A percentile compares a stretch with the other conserved stretches of the same genome.
Evolutionary conservation across 2,329 filamentous ascomycete species (phyloP).

Genomic region (Apiospora marii): DNA sequence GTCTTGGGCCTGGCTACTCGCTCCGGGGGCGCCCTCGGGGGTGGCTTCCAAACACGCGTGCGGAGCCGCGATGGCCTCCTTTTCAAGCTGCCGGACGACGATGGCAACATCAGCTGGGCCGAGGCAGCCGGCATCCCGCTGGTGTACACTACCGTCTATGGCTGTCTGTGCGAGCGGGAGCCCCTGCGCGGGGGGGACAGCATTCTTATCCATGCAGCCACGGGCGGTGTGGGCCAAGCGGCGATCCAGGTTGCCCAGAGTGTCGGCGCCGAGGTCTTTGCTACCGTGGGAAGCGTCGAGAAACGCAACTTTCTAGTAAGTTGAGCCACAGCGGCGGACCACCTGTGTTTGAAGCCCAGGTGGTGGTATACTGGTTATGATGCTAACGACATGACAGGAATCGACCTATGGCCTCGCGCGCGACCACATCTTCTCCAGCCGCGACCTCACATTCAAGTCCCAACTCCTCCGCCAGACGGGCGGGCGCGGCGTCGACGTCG

Average conservation of each 20-base stretch:
- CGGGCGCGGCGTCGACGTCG: slow-evolving; percentile 2
- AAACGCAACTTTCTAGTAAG: slow-evolving; percentile 33
- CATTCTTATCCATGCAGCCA: slow-evolving; percentile 32
- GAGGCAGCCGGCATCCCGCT: slow-evolving; percentile 35
- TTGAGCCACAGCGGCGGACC: background rate
- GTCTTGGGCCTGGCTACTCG: slow-evolving; percentile 34
- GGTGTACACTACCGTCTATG: slow-evolving; percentile 34
- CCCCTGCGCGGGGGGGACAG: slow-evolving; percentile 31
- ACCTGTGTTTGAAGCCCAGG: background rate
- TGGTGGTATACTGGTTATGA: background rate
- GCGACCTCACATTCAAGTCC: slow-evolving; percentile 31
- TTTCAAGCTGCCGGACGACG: slow-evolving; percentile 29
- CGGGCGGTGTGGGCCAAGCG: slow-evolving; percentile 30
- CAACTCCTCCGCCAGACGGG: slow-evolving; percentile 28
- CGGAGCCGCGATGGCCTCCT: slow-evolving; percentile 33
- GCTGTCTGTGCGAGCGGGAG: slow-evolving; percentile 34
- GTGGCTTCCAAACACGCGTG: slow-evolving; percentile 33
- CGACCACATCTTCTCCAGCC: slow-evolving; percentile 35
- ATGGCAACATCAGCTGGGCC: slow-evolving; percentile 29
- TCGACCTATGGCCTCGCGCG: slow-evolving; percentile 33
- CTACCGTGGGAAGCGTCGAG: slow-evolving; percentile 32
- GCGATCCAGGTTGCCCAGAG: slow-evolving; percentile 31
- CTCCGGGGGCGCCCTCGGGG: slow-evolving; percentile 24
- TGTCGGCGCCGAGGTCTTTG: slow-evolving; percentile 33
- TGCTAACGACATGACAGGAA: slow-evolving; percentile 3